Conservation (phyloP, 495 filamentous ascomycete genomes). For the Neurospora sp. region DNA sequence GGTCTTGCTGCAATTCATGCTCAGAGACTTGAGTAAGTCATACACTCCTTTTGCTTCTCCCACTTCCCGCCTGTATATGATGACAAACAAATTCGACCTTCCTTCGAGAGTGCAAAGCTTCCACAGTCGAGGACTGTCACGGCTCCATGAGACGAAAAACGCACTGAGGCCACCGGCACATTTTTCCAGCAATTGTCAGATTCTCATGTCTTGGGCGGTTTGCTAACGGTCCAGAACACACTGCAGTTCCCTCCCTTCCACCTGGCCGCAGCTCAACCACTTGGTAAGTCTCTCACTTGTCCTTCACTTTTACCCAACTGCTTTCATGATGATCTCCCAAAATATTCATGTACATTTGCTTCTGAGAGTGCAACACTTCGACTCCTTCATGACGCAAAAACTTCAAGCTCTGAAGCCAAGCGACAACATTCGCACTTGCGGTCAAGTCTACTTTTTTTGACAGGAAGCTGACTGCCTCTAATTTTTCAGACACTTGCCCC, state of each 20-base stretch:
- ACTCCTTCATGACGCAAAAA: not conserved
- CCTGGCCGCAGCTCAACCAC: not conserved
- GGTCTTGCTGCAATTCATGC: no score
- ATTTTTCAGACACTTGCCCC: no score
- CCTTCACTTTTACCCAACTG: not conserved
- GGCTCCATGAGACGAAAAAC: not conserved
- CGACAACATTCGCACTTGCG: not conserved
- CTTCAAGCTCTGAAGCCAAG: not conserved
- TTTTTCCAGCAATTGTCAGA: not conserved
- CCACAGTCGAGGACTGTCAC: not conserved
- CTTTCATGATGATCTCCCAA: not conserved
- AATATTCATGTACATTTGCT: not conserved
- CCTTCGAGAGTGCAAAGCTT: not conserved
- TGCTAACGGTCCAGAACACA: not conserved
- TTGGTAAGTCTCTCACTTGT: not conserved
- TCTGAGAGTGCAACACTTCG: not conserved
- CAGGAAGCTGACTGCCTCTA: no score
- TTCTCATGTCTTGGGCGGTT: not conserved
- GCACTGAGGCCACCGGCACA: not conserved
- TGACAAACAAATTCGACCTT: not conserved
- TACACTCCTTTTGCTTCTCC: no score
- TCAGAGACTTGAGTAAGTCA: not conserved
- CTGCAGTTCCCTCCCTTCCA: not conserved
- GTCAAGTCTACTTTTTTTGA: not conserved
- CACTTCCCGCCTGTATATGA: not conserved